Evolutionary conservation across 495 filamentous ascomycete species (phyloP), one percentile per base, ranked within the genome.

Genomic region (Penicillium atrosanguineum): DNA sequence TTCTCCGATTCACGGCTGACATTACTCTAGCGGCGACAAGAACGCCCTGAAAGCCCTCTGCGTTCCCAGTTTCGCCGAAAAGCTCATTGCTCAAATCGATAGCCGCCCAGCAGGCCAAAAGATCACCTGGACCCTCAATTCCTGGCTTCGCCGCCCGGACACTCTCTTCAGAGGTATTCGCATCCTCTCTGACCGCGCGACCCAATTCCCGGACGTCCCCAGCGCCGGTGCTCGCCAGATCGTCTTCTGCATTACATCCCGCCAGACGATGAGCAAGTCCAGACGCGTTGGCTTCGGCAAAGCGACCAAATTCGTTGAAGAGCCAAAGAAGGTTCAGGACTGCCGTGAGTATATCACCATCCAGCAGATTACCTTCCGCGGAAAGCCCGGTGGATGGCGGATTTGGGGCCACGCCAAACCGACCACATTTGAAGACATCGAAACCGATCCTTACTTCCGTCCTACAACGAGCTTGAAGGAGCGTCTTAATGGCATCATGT

Each of bases 261-360:
- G 77, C 59, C 92, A 97, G 74, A 61, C 67, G 14, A 73, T 69
- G 23, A 57, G 59, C 37, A 74, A 69, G 36, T 44, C 36, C 31
- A 57, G 14, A 19, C 3, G 7, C 6, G 19, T 40, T 2, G 6
- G 38, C 21, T 14, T n/a, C 7, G 16, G 43, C 4, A 39, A 40
- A 12, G 26, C n/a, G 16, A 15, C 49, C 4, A 19, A 43, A 23
- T 50, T 48, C n/a, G 23, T 34, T 4, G 34, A 49, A 14, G 31
- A 39, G 7, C 56, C 78, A 38, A 76, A 74, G 38, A 79, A 82
- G 65, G 73, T 81, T 66, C 84, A 83, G 60, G 83, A 86, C 52
- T 75, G 87, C 51, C 69, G 73, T 1, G 92, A 97, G 75, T 87
- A 95, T 61, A 20, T 97, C n/a, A 87, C 93, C 6, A 60, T 96